Evolutionary conservation across 139 green algal species (phyloP).

Genomic region (Picochlorum sp.): DNA sequence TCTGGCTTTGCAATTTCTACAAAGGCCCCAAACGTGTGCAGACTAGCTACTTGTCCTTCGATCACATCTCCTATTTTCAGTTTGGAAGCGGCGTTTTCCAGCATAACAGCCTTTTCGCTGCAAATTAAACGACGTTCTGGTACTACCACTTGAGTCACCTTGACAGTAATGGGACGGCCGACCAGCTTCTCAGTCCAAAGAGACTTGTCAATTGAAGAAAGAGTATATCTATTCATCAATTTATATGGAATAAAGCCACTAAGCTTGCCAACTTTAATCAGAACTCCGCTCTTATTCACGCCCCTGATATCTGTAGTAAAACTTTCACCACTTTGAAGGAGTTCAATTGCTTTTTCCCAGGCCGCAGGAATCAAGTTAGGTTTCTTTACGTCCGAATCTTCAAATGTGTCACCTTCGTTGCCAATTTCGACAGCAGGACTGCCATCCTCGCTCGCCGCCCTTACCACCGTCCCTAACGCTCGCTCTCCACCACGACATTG

Average conservation of each 20-base stretch:
- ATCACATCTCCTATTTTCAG: constrained; percentile 27
- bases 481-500: too few species aligned
- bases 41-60: constrained; percentile 19
- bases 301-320: not conserved
- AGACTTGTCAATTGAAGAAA: not conserved
- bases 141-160: constrained; percentile 38
- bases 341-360: constrained; percentile 1
- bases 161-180: constrained; percentile 17
- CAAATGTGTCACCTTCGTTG: not conserved
- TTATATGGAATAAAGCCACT: constrained; percentile 31
- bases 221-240: constrained; percentile 20
- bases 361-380: not conserved
- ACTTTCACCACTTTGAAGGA: not conserved
- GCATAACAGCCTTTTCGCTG: constrained; percentile 30
- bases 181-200: not conserved
- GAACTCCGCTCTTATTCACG: constrained; percentile 19
- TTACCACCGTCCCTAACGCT: too few species aligned
- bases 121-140: constrained; percentile 20
- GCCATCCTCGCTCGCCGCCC: not conserved
- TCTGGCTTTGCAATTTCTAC: constrained; percentile 21
- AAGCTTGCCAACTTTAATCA: constrained; percentile 7
- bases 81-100: constrained; percentile 17
- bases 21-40: constrained; percentile 44
- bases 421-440: not conserved
- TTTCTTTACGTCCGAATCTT: not conserved